Conservation (phyloP, 257 asterid genomes). For the Prunella vulgaris region DNA sequence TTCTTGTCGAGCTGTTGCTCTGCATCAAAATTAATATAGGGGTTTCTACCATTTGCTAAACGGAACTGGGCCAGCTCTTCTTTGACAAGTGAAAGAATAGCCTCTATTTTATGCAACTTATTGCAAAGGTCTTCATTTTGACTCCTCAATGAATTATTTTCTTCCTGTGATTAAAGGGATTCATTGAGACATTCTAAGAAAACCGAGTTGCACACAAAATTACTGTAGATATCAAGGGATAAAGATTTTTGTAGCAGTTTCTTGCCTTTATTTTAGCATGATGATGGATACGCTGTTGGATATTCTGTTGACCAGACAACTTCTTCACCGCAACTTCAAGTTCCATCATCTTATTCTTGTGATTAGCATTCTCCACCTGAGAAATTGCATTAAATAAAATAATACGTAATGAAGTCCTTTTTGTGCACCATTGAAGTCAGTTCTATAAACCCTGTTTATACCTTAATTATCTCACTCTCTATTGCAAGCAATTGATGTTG, state of each 20-base stretch:
- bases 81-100: constrained; percentile 64
- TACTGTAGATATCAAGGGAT: too few relatives aligned
- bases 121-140: constrained; percentile 72
- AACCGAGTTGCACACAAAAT: too few relatives aligned
- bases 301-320: too few relatives aligned
- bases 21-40: constrained; percentile 65
- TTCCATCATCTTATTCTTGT: constrained; percentile 64
- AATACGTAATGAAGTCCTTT: too few relatives aligned
- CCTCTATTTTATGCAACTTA: constrained; percentile 63
- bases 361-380: constrained; percentile 62
- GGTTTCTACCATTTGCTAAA: too few relatives aligned
- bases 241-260: too few relatives aligned
- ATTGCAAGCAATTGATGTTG: constrained; percentile 54
- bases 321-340: constrained; percentile 77
- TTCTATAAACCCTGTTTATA: constrained; percentile 13
- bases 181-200: constrained; percentile 61
- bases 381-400: too few relatives aligned
- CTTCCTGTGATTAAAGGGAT: too few relatives aligned
- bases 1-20: constrained; percentile 56
- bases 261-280: too few relatives aligned
- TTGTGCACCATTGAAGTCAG: neutral
- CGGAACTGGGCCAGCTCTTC: constrained; percentile 86
- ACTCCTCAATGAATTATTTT: too few relatives aligned
- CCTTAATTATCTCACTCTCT: constrained; percentile 85
- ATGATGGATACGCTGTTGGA: too few relatives aligned